Evolutionary conservation across 495 filamentous ascomycete genomes (phyloP).

Genomic region (Aspergillus kassunensis): DNA sequence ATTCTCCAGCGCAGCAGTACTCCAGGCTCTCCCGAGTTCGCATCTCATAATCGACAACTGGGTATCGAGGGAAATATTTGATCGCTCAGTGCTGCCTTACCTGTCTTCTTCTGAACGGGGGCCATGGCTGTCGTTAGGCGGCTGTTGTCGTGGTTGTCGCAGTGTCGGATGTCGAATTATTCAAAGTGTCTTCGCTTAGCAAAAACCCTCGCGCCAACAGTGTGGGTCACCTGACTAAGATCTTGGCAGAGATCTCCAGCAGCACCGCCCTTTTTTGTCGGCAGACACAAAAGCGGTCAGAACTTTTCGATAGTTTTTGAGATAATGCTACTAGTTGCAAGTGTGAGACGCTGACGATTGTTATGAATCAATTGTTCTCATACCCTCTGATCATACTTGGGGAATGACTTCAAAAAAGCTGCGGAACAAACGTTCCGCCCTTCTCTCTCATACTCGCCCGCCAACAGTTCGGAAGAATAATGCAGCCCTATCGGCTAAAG

Average conservation of each 20-base stretch:
- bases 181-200: constrained; percentile 45
- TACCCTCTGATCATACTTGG: neutral
- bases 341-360: constrained; percentile 8
- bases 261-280: neutral
- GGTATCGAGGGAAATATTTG: constrained; percentile 26
- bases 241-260: neutral
- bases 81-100: constrained; percentile 43
- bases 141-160: constrained; percentile 49
- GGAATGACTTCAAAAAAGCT: constrained; percentile 40
- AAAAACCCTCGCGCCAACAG: constrained; percentile 39
- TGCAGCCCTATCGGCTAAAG: constrained; percentile 68
- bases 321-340: no score
- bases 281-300: constrained; percentile 1
- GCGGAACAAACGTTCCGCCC: constrained; percentile 38
- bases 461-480: constrained; percentile 49
- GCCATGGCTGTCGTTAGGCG: constrained; percentile 61
- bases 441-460: constrained; percentile 68
- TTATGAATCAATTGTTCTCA: neutral
- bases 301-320: neutral
- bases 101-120: constrained; percentile 63
- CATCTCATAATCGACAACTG: constrained; percentile 9
- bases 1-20: neutral
- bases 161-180: constrained; percentile 41
- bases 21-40: constrained; percentile 9
- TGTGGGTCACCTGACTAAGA: constrained; percentile 49